Conservation (phyloP, 2,329 filamentous ascomycete genomes). For the Xylariaceae sp. region DNA sequence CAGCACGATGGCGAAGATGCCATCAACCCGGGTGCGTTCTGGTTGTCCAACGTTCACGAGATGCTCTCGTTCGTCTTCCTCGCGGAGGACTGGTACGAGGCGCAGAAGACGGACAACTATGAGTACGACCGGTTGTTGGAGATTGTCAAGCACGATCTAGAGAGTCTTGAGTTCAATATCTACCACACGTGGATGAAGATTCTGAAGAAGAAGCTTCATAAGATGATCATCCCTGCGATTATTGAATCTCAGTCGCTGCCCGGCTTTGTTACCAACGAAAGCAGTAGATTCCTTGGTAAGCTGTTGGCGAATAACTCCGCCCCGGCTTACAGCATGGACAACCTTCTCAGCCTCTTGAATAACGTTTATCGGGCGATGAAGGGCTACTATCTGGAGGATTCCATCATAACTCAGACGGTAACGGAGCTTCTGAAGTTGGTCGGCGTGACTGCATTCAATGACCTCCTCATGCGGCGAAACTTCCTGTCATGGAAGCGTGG, state of each 20-base stretch:
- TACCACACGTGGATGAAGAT: constrained; percentile 99
- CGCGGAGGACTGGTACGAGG: constrained; percentile 98
- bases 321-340: constrained; percentile 99
- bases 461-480: constrained; percentile 93
- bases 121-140: constrained; percentile 96
- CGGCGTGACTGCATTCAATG: constrained; percentile 97
- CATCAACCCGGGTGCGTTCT: constrained; percentile 95
- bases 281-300: constrained; percentile 96
- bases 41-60: constrained; percentile 98
- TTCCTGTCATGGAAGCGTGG: constrained; percentile 99
- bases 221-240: constrained; percentile 99
- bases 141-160: constrained; percentile 98
- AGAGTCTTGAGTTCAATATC: constrained; percentile 98
- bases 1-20: constrained; percentile 96
- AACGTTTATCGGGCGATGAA: constrained; percentile 99
- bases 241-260: constrained; percentile 98
- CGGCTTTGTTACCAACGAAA: constrained; percentile 97
- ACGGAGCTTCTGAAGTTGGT: constrained; percentile 90
- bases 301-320: constrained; percentile 83
- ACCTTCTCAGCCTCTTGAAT: constrained; percentile 89
- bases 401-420: constrained; percentile 91
- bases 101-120: constrained; percentile 98
- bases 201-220: constrained; percentile 96
- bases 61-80: constrained; percentile 99
- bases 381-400: constrained; percentile 93